These are phyloP conservation scores for Penicillium decumbens DNA, from an alignment of 2,329 filamentous ascomycete genomes.

Conservation along the genomic window DNA sequence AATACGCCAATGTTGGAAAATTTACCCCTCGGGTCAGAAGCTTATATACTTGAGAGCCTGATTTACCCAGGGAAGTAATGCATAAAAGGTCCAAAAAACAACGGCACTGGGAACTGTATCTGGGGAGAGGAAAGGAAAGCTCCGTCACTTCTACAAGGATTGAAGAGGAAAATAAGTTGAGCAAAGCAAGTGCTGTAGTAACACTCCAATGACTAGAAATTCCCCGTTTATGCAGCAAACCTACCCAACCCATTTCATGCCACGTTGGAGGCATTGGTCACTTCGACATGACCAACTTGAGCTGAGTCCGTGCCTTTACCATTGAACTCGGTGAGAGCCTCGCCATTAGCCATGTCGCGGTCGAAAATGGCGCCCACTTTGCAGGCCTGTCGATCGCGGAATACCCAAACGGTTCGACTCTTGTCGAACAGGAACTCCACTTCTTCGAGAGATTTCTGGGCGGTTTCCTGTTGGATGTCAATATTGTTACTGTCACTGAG, in stretches of 20 bases:
- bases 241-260: background rate
- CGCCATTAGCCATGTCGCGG: slow-evolving; percentile 21
- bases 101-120: too few species aligned
- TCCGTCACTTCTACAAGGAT: too few species aligned
- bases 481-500: background rate
- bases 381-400: slow-evolving; percentile 17
- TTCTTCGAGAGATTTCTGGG: slow-evolving; percentile 22
- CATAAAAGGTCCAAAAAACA: too few species aligned
- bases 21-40: too few species aligned
- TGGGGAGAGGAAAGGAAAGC: too few species aligned
- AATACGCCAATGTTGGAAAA: too few species aligned
- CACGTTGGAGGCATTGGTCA: background rate
- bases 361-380: slow-evolving; percentile 25
- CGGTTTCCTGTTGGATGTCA: slow-evolving; percentile 18
- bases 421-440: slow-evolving; percentile 22
- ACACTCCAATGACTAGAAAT: too few species aligned
- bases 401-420: slow-evolving; percentile 19
- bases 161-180: too few species aligned
- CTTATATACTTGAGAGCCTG: too few species aligned
- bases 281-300: slow-evolving; percentile 34
- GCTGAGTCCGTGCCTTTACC: background rate
- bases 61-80: too few species aligned
- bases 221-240: too few species aligned
- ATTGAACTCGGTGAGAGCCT: slow-evolving; percentile 35
- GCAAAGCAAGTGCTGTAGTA: too few species aligned